phyloP scores from a whole-genome alignment of 1,139 yeast species.

The Candida smagusa region DNA sequence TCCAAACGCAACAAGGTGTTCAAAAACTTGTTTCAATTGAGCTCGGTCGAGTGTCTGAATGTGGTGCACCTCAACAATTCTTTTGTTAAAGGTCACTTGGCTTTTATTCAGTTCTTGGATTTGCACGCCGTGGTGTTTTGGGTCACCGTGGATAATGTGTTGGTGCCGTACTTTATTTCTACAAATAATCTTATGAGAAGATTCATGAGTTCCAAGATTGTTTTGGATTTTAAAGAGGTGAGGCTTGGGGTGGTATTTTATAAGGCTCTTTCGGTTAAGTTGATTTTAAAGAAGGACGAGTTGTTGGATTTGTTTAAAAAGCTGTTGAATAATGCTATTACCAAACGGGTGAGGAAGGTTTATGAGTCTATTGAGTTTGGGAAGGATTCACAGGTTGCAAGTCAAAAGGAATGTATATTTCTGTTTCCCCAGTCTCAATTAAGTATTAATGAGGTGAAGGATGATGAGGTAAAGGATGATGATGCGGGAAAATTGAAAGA shows the following conservation, averaged over 20 bases:
- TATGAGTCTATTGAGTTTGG: neutral
- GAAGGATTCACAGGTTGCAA: too few species aligned
- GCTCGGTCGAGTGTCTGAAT: conserved; percentile 1
- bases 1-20: conserved; percentile 1
- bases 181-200: neutral
- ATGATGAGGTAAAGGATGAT: too few species aligned
- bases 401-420: too few species aligned
- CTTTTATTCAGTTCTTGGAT: conserved; percentile 6
- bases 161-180: neutral
- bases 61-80: neutral
- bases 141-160: conserved; percentile 1
- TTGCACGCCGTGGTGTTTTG: conserved; percentile 6
- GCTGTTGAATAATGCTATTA: neutral
- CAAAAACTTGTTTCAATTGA: conserved; percentile 5
- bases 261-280: neutral
- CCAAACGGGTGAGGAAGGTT: neutral
- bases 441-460: too few species aligned
- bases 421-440: too few species aligned
- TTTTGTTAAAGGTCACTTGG: conserved; percentile 1
- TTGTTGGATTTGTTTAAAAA: conserved; percentile 1
- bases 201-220: too few species aligned
- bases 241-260: neutral
- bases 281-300: conserved; percentile 1
- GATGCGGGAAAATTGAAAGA: too few species aligned
- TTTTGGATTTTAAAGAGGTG: neutral